phyloP scores from a whole-genome alignment of 2,329 filamentous ascomycete species.

The Metarhizium brunneum region DNA sequence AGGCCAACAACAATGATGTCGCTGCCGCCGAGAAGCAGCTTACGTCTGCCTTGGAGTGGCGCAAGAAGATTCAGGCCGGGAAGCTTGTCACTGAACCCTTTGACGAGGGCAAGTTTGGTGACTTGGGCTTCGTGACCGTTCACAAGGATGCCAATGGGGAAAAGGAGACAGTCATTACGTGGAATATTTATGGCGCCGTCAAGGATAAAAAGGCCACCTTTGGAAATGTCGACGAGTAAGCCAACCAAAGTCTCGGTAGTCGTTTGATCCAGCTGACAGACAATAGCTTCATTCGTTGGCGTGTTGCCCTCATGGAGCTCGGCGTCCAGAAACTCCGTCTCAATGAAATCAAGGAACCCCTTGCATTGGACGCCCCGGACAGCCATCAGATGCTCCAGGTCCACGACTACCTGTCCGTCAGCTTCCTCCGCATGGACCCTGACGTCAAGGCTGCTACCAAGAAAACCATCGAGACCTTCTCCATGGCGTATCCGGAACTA shows the following conservation, averaged over 20 bases:
- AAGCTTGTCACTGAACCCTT: slow-evolving; percentile 56
- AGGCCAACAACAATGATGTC: slow-evolving; percentile 74
- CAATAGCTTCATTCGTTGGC: slow-evolving; percentile 76
- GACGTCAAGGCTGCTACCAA: slow-evolving; percentile 66
- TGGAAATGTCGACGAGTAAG: slow-evolving; percentile 70
- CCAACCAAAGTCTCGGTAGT: slow-evolving; percentile 9
- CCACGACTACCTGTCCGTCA: slow-evolving; percentile 84
- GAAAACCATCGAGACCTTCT: slow-evolving; percentile 74
- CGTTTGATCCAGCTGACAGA: neutral
- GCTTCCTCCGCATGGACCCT: slow-evolving; percentile 75
- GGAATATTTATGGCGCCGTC: slow-evolving; percentile 87
- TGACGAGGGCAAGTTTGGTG: slow-evolving; percentile 60
- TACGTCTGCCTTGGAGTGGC: slow-evolving; percentile 70
- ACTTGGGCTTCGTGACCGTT: slow-evolving; percentile 72
- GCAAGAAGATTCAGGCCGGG: slow-evolving; percentile 64
- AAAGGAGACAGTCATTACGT: slow-evolving; percentile 63
- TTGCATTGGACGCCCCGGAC: slow-evolving; percentile 66
- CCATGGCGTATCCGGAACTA: slow-evolving; percentile 79
- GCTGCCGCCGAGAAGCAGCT: slow-evolving; percentile 71
- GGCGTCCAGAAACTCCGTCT: slow-evolving; percentile 68
- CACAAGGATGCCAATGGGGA: slow-evolving; percentile 44
- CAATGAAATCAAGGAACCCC: slow-evolving; percentile 55
- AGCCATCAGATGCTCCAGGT: slow-evolving; percentile 88
- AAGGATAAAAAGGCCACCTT: slow-evolving; percentile 80
- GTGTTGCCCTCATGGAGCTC: slow-evolving; percentile 82